These are phyloP conservation scores for Diplocarpon mali DNA, from an alignment of 2,329 filamentous ascomycete genomes.

Conservation along the genomic window DNA sequence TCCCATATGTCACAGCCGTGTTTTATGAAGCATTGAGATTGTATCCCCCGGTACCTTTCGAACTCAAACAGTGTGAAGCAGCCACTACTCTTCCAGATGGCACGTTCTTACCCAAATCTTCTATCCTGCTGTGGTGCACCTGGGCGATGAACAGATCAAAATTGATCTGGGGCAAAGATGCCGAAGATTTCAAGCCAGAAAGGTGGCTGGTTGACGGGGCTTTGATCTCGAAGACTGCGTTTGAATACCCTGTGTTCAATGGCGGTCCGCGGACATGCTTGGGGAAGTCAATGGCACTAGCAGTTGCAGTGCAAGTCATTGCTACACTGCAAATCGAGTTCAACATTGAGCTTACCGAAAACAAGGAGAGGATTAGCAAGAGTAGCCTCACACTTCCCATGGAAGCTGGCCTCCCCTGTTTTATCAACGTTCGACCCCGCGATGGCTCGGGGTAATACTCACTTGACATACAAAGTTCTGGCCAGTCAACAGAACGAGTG, in stretches of 20 bases:
- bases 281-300: constrained; percentile 54
- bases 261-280: constrained; percentile 50
- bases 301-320: constrained; percentile 45
- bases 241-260: constrained; percentile 55
- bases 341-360: constrained; percentile 36
- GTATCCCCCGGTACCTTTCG: constrained; percentile 54
- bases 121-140: constrained; percentile 51
- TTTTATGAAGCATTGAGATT: constrained; percentile 52
- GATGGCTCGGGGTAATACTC: not conserved
- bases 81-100: constrained; percentile 47
- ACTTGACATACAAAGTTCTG: not conserved
- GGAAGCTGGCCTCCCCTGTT: constrained; percentile 44
- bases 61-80: constrained; percentile 48
- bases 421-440: constrained; percentile 9
- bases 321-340: constrained; percentile 38
- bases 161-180: constrained; percentile 45
- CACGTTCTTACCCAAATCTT: constrained; percentile 41
- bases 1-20: constrained; percentile 48
- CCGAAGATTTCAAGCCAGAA: constrained; percentile 43
- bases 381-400: constrained; percentile 54
- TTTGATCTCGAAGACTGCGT: constrained; percentile 35
- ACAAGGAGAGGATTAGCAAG: constrained; percentile 40
- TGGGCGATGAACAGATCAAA: constrained; percentile 53
- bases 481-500: not conserved
- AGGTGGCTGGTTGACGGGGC: constrained; percentile 41